A percentile compares a stretch with the other conserved stretches of the same genome.
Conservation (phyloP, 2,329 filamentous ascomycete species). For the Colletotrichum cuscutae region DNA sequence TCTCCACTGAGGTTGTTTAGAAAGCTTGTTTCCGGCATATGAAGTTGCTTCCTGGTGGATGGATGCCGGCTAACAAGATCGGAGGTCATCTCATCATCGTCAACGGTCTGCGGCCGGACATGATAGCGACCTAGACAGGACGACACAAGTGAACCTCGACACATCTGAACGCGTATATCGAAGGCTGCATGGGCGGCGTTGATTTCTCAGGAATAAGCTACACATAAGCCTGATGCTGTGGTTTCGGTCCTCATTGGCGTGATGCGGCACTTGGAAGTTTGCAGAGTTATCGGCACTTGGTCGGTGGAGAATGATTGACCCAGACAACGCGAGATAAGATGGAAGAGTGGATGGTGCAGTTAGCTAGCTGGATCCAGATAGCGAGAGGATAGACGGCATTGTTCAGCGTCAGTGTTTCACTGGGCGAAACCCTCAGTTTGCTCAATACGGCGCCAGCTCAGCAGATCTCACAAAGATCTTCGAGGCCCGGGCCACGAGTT, state of each 20-base stretch:
- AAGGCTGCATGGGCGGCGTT: too few relatives aligned
- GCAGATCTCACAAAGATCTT: neutral
- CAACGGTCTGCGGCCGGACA: neutral
- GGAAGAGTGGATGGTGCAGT: neutral
- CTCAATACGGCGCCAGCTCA: neutral
- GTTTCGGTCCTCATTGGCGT: too few relatives aligned
- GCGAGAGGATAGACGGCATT: neutral
- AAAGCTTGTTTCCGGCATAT: slow-evolving; percentile 29
- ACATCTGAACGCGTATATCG: too few relatives aligned
- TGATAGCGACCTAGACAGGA: neutral
- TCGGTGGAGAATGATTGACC: neutral
- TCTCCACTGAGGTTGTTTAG: neutral
- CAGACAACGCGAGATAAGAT: neutral
- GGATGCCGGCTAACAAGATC: neutral
- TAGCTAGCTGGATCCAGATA: too few relatives aligned
- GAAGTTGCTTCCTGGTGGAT: slow-evolving; percentile 10
- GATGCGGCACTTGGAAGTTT: neutral
- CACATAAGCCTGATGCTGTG: too few relatives aligned
- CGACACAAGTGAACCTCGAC: too few relatives aligned
- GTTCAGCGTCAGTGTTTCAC: neutral
- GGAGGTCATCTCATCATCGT: too few relatives aligned
- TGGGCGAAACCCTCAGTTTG: neutral
- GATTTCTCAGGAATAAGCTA: too few relatives aligned
- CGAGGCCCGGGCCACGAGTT: slow-evolving; percentile 18
- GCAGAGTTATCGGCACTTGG: slow-evolving; percentile 16